These are phyloP conservation scores for Naganishia onofrii DNA, from an alignment of 768 basidiomycete species.

Conservation along the genomic window DNA sequence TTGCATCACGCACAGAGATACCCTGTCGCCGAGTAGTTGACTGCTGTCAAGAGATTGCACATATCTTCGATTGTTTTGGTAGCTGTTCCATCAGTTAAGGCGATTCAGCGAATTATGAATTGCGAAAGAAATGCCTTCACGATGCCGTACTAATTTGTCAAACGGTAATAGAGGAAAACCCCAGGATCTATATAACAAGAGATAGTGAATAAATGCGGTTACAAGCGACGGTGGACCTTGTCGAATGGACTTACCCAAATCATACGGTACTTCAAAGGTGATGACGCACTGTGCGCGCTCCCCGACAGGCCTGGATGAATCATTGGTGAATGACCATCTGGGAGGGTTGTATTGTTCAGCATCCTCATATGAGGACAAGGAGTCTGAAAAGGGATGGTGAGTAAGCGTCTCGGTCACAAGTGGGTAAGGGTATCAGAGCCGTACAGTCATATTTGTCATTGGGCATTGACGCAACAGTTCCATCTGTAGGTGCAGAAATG, in stretches of 20 bases:
- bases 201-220: not conserved
- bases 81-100: constrained; percentile 61
- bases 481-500: constrained; percentile 57
- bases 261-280: constrained; percentile 75
- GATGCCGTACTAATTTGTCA: constrained; percentile 49
- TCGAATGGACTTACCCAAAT: constrained; percentile 55
- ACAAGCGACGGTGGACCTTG: not conserved
- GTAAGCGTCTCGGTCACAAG: not conserved
- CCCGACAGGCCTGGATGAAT: constrained; percentile 57
- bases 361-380: constrained; percentile 55
- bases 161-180: constrained; percentile 91
- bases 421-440: constrained; percentile 9
- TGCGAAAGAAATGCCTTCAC: not conserved
- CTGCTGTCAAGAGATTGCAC: constrained; percentile 82
- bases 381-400: constrained; percentile 35
- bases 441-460: constrained; percentile 45
- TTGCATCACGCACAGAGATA: constrained; percentile 39
- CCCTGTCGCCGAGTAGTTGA: constrained; percentile 71
- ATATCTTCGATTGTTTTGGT: constrained; percentile 96
- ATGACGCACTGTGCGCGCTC: constrained; percentile 67
- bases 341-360: constrained; percentile 58
- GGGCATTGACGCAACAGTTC: constrained; percentile 62
- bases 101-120: not conserved
- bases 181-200: constrained; percentile 54
- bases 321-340: constrained; percentile 65